Percentiles rank a stretch among this genome's conserved stretches.
phyloP scores from a whole-genome alignment of 495 filamentous ascomycete species.

The Penicillium mononematosum region DNA sequence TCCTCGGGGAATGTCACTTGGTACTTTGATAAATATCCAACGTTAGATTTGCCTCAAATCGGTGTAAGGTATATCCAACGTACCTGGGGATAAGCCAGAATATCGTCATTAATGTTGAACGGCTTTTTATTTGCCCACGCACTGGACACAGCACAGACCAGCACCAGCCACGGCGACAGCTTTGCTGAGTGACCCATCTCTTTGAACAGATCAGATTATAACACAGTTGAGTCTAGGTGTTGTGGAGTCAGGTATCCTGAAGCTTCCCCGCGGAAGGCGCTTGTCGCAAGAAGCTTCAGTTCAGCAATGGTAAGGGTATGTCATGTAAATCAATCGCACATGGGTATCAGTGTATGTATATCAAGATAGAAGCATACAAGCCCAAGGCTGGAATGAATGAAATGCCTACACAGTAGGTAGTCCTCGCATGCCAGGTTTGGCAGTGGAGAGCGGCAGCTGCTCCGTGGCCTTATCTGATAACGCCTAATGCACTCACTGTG shows the following conservation, averaged over 20 bases:
- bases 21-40: conserved; percentile 54
- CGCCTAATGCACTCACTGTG: neutral
- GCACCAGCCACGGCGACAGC: conserved; percentile 30
- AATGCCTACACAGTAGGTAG: neutral
- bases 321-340: neutral
- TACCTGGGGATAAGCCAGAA: conserved; percentile 91
- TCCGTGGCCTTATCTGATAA: conserved; percentile 37
- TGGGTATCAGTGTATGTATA: neutral
- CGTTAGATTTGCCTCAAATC: conserved; percentile 5
- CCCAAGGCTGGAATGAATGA: neutral
- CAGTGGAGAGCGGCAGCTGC: conserved; percentile 19
- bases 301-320: neutral
- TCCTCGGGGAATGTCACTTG: conserved; percentile 76
- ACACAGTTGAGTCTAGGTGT: neutral
- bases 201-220: neutral
- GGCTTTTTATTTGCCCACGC: conserved; percentile 54
- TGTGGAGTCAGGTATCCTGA: neutral
- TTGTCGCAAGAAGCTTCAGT: conserved; percentile 9
- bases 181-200: conserved; percentile 32
- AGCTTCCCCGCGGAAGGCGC: conserved; percentile 6
- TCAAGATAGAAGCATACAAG: neutral
- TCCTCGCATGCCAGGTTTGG: neutral
- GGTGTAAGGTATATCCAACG: conserved; percentile 15
- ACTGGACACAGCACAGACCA: conserved; percentile 39
- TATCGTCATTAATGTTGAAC: conserved; percentile 85